A percentile compares a stretch with the other conserved stretches of the same genome.
Evolutionary conservation across 805 yeast genomes (phyloP).

Genomic region (Suhomyces prunicola): DNA sequence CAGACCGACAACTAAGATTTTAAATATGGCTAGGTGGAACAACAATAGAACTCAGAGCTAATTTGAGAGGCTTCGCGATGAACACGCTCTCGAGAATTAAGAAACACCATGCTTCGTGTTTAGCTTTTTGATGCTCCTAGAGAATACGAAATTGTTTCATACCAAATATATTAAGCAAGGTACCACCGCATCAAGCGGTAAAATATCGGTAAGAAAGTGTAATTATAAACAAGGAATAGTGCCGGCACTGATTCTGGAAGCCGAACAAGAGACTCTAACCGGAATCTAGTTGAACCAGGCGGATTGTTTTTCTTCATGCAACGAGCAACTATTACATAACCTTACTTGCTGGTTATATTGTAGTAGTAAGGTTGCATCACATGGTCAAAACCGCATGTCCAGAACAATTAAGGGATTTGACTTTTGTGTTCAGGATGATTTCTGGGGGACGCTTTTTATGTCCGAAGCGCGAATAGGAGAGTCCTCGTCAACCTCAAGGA

Average conservation of each 20-base stretch:
- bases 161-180: neutral
- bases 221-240: neutral
- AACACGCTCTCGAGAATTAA: neutral
- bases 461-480: neutral
- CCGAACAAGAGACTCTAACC: neutral
- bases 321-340: neutral
- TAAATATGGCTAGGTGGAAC: neutral
- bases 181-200: neutral
- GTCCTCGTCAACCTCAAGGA: neutral
- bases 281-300: neutral
- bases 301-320: neutral
- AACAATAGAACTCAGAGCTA: neutral
- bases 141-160: neutral
- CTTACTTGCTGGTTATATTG: neutral
- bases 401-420: neutral
- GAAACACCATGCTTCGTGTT: neutral
- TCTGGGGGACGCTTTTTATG: neutral
- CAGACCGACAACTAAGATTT: neutral
- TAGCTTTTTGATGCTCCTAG: neutral
- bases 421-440: neutral
- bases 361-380: neutral
- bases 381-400: neutral
- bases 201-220: neutral
- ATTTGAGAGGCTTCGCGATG: neutral
- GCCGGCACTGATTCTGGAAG: neutral